Evolutionary conservation across 495 filamentous ascomycete genomes (phyloP).

Genomic region (Talaromyces borbonicus): DNA sequence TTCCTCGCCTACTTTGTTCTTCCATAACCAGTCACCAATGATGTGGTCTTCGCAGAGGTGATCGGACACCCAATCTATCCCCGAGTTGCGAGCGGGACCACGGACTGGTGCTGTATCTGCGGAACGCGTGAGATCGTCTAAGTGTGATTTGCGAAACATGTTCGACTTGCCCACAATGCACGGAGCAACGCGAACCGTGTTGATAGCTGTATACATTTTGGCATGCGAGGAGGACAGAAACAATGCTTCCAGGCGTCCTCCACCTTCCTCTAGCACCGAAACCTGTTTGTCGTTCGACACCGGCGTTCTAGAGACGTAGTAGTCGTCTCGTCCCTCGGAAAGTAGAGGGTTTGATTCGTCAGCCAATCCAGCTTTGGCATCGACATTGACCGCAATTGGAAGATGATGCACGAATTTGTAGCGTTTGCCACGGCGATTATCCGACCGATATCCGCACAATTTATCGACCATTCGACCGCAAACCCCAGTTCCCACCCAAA

Average conservation of each 20-base stretch:
- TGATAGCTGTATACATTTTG: constrained; percentile 98
- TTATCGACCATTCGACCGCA: constrained; percentile 79
- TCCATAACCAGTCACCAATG: constrained; percentile 88
- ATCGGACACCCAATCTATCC: constrained; percentile 84
- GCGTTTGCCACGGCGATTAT: constrained; percentile 36
- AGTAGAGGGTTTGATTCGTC: constrained; percentile 37
- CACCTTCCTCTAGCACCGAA: constrained; percentile 30
- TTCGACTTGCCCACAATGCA: constrained; percentile 96
- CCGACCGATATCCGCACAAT: constrained; percentile 55
- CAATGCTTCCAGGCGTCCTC: constrained; percentile 84
- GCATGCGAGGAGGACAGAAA: constrained; percentile 92
- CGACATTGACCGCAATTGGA: constrained; percentile 72
- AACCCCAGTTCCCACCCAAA: constrained; percentile 78
- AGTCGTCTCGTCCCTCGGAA: constrained; percentile 6
- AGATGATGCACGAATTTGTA: constrained; percentile 97
- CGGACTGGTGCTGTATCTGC: constrained; percentile 8
- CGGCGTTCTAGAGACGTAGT: background rate
- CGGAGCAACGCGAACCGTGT: constrained; percentile 80
- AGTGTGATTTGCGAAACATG: constrained; percentile 92
- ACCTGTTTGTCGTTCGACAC: background rate
- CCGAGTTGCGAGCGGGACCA: constrained; percentile 35
- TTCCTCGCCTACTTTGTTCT: constrained; percentile 39
- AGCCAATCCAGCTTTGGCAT: constrained; percentile 18
- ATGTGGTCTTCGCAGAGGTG: constrained; percentile 98
- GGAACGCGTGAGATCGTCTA: constrained; percentile 59